phyloP scores from a whole-genome alignment of 106 monocot species.

The Dioscorea zingiberensis region DNA sequence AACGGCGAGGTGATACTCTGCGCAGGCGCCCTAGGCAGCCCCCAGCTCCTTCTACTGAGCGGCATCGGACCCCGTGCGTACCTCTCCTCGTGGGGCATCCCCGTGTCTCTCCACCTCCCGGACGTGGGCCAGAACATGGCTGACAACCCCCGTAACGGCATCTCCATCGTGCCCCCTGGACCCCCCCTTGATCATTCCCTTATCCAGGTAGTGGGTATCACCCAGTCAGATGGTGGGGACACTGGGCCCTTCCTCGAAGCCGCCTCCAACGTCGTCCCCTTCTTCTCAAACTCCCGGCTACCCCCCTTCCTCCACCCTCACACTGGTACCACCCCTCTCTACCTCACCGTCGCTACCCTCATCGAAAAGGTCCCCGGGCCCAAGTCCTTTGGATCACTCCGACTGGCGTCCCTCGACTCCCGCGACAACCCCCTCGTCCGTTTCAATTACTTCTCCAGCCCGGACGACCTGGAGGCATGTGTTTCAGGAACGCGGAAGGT shows the following conservation, averaged over 20 bases:
- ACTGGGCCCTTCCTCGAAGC: slow-evolving; percentile 65
- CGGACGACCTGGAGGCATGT: slow-evolving; percentile 60
- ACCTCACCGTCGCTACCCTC: slow-evolving; percentile 66
- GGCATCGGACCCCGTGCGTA: slow-evolving; percentile 62
- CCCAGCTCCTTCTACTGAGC: slow-evolving; percentile 88
- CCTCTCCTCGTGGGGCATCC: slow-evolving; percentile 70
- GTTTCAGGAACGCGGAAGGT: slow-evolving; percentile 45
- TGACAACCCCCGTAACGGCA: slow-evolving; percentile 87
- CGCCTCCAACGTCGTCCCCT: slow-evolving; percentile 66
- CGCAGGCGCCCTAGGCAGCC: slow-evolving; percentile 76
- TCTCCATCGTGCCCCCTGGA: slow-evolving; percentile 61
- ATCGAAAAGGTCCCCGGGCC: slow-evolving; percentile 81
- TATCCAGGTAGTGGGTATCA: slow-evolving; percentile 94
- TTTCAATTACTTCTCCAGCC: slow-evolving; percentile 83
- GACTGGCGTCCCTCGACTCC: slow-evolving; percentile 54
- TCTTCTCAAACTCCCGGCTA: slow-evolving; percentile 22
- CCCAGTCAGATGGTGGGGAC: slow-evolving; percentile 9
- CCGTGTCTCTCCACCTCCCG: slow-evolving; percentile 45
- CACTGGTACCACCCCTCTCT: slow-evolving; percentile 31
- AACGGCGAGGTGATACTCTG: slow-evolving; percentile 74
- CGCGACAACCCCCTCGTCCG: slow-evolving; percentile 59
- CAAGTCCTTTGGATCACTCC: slow-evolving; percentile 55
- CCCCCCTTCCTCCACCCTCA: slow-evolving; percentile 23
- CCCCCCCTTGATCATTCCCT: slow-evolving; percentile 77
- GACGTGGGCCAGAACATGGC: slow-evolving; percentile 56